These are phyloP conservation scores for Cetraspora pellucida DNA, from an alignment of 192 early-diverging fungal species.

Conservation along the genomic window DNA sequence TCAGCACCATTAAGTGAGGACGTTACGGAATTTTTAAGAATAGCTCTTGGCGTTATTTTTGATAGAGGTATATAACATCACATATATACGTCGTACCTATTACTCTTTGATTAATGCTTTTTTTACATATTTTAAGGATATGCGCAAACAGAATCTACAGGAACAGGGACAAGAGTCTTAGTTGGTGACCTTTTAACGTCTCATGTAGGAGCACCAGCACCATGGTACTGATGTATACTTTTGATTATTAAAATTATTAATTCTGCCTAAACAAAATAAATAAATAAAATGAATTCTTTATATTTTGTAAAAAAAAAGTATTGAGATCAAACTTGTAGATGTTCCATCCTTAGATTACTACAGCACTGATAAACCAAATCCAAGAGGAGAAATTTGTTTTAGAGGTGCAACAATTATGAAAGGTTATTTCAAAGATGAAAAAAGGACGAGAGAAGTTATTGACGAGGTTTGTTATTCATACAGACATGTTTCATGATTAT, in stretches of 20 bases:
- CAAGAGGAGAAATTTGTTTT: conserved; percentile 88
- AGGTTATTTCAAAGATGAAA: conserved; percentile 84
- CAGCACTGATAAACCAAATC: conserved; percentile 68
- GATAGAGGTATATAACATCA: conserved; percentile 61
- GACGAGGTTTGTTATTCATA: no score
- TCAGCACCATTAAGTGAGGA: conserved; percentile 87
- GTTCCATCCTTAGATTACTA: conserved; percentile 87
- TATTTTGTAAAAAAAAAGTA: conserved; percentile 64
- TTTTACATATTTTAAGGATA: neutral
- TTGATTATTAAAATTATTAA: neutral
- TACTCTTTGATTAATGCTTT: no score
- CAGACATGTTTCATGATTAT: no score
- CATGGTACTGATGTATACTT: neutral
- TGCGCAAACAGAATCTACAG: conserved; percentile 40
- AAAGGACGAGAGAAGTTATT: conserved; percentile 71
- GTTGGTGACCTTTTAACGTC: neutral
- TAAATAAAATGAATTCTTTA: no score
- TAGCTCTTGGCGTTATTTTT: conserved; percentile 80
- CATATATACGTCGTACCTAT: no score
- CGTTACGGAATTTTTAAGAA: conserved; percentile 84
- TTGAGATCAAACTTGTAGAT: conserved; percentile 82
- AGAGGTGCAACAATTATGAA: conserved; percentile 72
- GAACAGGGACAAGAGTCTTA: neutral
- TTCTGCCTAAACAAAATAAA: conserved; percentile 44
- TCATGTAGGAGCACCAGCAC: neutral